These are phyloP conservation scores for Pyrenochaeta sp. DNA, from an alignment of 2,329 filamentous ascomycete genomes.

Conservation along the genomic window DNA sequence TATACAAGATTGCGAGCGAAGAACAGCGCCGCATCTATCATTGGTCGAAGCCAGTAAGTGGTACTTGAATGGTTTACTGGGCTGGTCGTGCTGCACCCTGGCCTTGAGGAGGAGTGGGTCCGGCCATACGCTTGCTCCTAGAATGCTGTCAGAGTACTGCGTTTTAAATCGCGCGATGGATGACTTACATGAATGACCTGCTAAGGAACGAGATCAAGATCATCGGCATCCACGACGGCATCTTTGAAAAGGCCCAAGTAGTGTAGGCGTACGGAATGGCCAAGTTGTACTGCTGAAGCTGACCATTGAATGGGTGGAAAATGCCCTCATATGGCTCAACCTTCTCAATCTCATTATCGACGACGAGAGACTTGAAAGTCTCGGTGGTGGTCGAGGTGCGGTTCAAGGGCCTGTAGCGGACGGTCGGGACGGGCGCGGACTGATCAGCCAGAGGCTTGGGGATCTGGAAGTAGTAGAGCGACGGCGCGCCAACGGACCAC, in stretches of 20 bases:
- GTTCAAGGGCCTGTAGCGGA: slow-evolving; percentile 74
- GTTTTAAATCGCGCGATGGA: accelerated
- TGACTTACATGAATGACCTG: slow-evolving; percentile 76
- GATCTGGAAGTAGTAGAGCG: slow-evolving; percentile 71
- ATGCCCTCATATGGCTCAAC: slow-evolving; percentile 66
- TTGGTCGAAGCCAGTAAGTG: not conserved
- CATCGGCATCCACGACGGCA: slow-evolving; percentile 80
- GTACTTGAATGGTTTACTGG: slow-evolving; percentile 4
- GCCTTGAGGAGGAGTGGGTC: slow-evolving; percentile 6
- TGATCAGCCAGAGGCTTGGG: slow-evolving; percentile 69
- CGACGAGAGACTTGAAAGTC: slow-evolving; percentile 68
- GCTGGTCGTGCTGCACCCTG: slow-evolving; percentile 10
- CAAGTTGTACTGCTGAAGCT: slow-evolving; percentile 68
- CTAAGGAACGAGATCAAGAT: slow-evolving; percentile 76
- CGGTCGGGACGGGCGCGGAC: slow-evolving; percentile 68
- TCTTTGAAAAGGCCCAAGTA: slow-evolving; percentile 68
- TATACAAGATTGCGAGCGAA: slow-evolving; percentile 1
- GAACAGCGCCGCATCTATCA: not conserved
- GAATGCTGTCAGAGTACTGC: slow-evolving; percentile 15
- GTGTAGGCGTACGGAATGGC: slow-evolving; percentile 71
- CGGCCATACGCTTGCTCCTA: slow-evolving; percentile 23
- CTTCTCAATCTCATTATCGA: slow-evolving; percentile 66
- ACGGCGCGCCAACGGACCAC: slow-evolving; percentile 72
- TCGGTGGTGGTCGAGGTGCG: slow-evolving; percentile 71
- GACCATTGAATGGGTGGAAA: slow-evolving; percentile 80